phyloP scores from a whole-genome alignment of 345 rosid species.

The Sisymbrium irio region DNA sequence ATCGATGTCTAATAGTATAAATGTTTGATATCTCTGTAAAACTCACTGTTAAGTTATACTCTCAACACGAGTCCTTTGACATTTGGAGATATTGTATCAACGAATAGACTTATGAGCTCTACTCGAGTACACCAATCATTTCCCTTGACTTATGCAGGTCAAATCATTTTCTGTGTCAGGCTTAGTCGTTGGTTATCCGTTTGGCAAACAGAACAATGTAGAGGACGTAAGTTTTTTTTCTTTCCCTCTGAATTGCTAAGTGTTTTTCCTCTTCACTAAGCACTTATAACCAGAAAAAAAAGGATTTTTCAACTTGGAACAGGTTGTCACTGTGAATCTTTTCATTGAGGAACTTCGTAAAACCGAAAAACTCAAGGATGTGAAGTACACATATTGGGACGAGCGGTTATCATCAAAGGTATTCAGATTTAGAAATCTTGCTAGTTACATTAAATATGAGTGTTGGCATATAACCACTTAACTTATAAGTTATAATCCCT shows the following conservation, averaged over 20 bases:
- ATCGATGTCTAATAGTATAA: background rate
- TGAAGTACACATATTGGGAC: conserved; percentile 71
- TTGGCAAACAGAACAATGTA: conserved; percentile 34
- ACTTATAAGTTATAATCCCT: background rate
- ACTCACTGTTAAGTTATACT: background rate
- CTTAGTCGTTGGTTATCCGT: conserved; percentile 73
- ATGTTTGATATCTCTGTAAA: background rate
- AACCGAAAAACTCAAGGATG: conserved; percentile 54
- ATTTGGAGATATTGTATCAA: conserved; percentile 4
- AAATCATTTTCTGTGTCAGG: conserved; percentile 61
- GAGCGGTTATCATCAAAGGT: conserved; percentile 77
- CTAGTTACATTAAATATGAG: background rate
- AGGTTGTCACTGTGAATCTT: conserved; percentile 56
- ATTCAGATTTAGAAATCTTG: background rate
- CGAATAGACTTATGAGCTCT: background rate
- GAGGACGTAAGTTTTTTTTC: conserved; percentile 43
- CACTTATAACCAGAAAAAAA: background rate
- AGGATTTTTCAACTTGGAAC: conserved; percentile 16
- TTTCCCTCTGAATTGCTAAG: background rate
- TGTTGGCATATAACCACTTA: background rate
- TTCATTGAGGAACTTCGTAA: conserved; percentile 62
- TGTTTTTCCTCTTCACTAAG: background rate
- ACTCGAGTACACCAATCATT: background rate
- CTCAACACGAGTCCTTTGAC: background rate
- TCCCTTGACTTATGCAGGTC: conserved; percentile 42